Evolutionary conservation across 2,329 filamentous ascomycete species (phyloP).

Genomic region (Knoxdaviesia capensis): DNA sequence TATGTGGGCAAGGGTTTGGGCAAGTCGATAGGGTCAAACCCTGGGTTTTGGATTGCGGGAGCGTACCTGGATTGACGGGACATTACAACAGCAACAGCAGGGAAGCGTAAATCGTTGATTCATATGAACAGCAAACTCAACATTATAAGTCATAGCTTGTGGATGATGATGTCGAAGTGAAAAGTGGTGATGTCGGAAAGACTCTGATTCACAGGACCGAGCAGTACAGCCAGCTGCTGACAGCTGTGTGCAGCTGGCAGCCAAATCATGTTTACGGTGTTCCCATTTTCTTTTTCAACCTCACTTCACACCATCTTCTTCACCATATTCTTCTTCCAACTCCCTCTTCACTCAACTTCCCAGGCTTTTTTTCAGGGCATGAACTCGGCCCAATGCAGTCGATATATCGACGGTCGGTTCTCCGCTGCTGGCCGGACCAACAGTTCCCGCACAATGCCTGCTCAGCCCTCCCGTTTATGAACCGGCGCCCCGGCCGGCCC

Average conservation of each 20-base stretch:
- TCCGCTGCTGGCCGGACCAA: slow-evolving; percentile 6
- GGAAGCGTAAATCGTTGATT: no score
- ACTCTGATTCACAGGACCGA: no score
- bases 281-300: not conserved
- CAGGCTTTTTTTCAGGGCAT: slow-evolving; percentile 6
- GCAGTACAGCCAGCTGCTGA: not conserved
- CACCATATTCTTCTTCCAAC: not conserved
- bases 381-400: slow-evolving; percentile 10
- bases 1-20: no score
- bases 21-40: no score
- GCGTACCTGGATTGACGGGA: no score
- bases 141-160: no score
- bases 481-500: not conserved
- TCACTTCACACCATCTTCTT: not conserved
- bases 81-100: no score
- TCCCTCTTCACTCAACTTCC: not conserved
- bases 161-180: no score
- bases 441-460: not conserved
- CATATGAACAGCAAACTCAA: no score
- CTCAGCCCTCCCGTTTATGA: not conserved
- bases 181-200: no score
- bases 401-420: slow-evolving; percentile 9
- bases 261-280: not conserved
- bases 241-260: not conserved
- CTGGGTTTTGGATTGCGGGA: no score